Percentiles rank a stretch among this genome's conserved stretches.
Conservation (phyloP, 108 stramenopile species). For the Stephanodiscus triporus region DNA sequence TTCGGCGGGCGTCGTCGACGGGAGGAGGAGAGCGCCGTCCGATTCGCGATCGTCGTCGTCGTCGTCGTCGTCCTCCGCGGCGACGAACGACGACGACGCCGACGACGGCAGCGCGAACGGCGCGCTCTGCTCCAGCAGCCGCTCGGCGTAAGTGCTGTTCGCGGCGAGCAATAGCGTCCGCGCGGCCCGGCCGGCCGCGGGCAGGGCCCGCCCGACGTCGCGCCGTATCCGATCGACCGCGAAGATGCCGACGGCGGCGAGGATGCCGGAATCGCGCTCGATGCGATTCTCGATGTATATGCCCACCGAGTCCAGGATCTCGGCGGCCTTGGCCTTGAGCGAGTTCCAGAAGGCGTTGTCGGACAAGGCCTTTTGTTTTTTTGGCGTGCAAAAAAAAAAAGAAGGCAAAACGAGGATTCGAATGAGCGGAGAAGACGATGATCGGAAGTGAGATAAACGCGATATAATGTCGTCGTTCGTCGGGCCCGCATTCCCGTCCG, state of each 20-base stretch:
- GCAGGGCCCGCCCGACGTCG: constrained; percentile 76
- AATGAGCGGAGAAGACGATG: no score
- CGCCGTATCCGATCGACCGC: constrained; percentile 71
- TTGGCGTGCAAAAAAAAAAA: not conserved
- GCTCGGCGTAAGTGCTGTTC: constrained; percentile 51
- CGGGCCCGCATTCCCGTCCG: no score
- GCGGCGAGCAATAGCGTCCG: constrained; percentile 39
- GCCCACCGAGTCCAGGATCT: constrained; percentile 65
- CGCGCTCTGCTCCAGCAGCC: constrained; percentile 30
- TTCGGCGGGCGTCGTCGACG: constrained; percentile 71
- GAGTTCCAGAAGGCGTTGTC: constrained; percentile 80
- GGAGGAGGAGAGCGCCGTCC: constrained; percentile 42
- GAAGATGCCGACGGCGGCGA: constrained; percentile 76
- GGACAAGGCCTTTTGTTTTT: constrained; percentile 49
- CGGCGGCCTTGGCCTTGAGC: constrained; percentile 59
- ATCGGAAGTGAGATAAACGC: no score
- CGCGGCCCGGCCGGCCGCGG: constrained; percentile 50
- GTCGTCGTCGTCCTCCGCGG: not conserved
- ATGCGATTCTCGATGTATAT: constrained; percentile 77
- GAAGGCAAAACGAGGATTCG: no score
- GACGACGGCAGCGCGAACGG: constrained; percentile 41
- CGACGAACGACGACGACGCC: constrained; percentile 14
- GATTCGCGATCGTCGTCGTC: not conserved
- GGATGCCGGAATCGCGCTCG: constrained; percentile 63
- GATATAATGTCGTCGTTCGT: no score